A percentile compares a stretch with the other conserved stretches of the same genome.
Conservation (phyloP, 148 eudicot species). For the Polygonum maritimum region DNA sequence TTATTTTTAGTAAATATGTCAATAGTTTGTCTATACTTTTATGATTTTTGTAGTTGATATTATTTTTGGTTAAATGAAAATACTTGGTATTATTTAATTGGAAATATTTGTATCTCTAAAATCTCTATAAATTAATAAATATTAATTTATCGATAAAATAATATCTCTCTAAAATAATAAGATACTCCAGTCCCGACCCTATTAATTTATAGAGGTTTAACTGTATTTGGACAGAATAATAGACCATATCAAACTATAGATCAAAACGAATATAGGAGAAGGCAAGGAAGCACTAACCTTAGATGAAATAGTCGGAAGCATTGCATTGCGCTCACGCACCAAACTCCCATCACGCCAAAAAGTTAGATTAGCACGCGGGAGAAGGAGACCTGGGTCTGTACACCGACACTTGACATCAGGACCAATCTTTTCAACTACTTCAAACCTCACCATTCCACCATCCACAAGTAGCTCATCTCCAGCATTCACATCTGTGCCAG, state of each 20-base stretch:
- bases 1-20: too few species aligned
- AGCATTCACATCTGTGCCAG: conserved; percentile 56
- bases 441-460: conserved; percentile 98
- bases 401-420: conserved; percentile 91
- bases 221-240: background rate
- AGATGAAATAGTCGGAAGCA: conserved; percentile 90
- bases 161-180: too few species aligned
- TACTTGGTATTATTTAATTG: too few species aligned
- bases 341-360: conserved; percentile 88
- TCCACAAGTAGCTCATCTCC: conserved; percentile 92
- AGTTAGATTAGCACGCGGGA: conserved; percentile 88
- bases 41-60: too few species aligned
- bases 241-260: background rate
- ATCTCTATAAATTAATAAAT: too few species aligned
- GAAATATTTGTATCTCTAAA: too few species aligned
- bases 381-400: conserved; percentile 85
- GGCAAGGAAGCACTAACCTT: conserved; percentile 42
- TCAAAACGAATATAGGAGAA: background rate
- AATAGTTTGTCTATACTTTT: too few species aligned
- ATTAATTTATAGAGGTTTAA: too few species aligned
- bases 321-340: conserved; percentile 90
- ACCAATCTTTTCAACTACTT: conserved; percentile 86
- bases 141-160: too few species aligned
- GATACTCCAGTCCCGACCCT: too few species aligned
- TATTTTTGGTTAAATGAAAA: too few species aligned